Evolutionary conservation across 495 filamentous ascomycete species (phyloP).

Genomic region (Aspergillus diversus): DNA sequence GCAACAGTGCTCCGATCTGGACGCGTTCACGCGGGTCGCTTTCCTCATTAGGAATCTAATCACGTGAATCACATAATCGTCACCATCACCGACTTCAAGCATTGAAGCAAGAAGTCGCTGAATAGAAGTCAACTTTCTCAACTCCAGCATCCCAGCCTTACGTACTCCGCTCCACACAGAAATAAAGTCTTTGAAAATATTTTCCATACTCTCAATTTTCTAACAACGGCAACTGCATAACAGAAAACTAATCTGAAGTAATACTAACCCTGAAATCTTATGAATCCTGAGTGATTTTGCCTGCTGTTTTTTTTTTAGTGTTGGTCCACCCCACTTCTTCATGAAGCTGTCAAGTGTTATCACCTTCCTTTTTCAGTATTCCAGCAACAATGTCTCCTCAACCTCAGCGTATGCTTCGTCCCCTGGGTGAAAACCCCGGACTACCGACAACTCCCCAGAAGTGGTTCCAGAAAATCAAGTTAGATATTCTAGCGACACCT

Average conservation of each 20-base stretch:
- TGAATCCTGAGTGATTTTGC: constrained; percentile 2
- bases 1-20: background rate
- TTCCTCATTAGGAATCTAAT: constrained; percentile 3
- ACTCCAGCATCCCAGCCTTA: background rate
- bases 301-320: background rate
- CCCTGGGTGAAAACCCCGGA: background rate
- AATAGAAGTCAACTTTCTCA: constrained; percentile 1
- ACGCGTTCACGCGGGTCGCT: constrained; percentile 1
- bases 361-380: background rate
- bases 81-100: background rate
- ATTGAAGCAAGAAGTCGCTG: constrained; percentile 1
- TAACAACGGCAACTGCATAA: background rate
- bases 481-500: background rate
- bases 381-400: background rate
- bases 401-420: constrained; percentile 1
- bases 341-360: background rate
- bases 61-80: background rate
- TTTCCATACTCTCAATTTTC: background rate
- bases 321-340: too few relatives aligned
- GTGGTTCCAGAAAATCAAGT: background rate
- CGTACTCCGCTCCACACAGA: constrained; percentile 1
- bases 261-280: background rate
- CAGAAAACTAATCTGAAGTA: background rate
- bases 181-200: constrained; percentile 3
- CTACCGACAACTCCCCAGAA: background rate